Evolutionary conservation across 805 yeast species (phyloP).

Genomic region (Ogataea trehaloabstinens): DNA sequence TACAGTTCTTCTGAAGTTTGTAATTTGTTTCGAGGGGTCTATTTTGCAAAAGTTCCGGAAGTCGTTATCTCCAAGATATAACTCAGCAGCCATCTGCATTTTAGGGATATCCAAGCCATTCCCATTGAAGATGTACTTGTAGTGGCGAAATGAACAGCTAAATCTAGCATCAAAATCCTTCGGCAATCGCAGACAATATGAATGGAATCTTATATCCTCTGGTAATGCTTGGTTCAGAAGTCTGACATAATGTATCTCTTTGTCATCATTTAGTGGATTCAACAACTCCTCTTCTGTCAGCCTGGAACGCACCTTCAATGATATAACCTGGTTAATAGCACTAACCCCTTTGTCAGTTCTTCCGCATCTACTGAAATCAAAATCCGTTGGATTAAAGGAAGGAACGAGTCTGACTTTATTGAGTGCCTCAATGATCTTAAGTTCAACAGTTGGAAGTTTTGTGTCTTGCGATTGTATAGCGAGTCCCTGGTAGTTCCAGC

Average conservation of each 20-base stretch:
- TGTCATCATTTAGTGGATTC: constrained; percentile 52
- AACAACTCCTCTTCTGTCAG: constrained; percentile 61
- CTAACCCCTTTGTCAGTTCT: constrained; percentile 96
- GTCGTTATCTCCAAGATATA: constrained; percentile 75
- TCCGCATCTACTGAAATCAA: constrained; percentile 86
- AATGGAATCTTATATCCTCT: constrained; percentile 75
- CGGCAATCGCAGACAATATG: constrained; percentile 83
- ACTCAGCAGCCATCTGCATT: constrained; percentile 68
- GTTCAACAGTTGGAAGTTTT: constrained; percentile 85
- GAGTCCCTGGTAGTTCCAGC: constrained; percentile 93
- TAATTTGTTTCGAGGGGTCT: constrained; percentile 91
- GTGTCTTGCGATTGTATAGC: constrained; percentile 78
- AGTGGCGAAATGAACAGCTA: constrained; percentile 84
- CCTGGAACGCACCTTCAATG: constrained; percentile 70
- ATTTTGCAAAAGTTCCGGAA: constrained; percentile 92
- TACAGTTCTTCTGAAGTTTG: constrained; percentile 69
- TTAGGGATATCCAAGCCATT: constrained; percentile 53
- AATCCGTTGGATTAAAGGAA: constrained; percentile 55
- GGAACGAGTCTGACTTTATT: constrained; percentile 63
- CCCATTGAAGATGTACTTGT: constrained; percentile 73
- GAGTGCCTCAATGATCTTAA: constrained; percentile 68
- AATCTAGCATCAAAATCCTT: constrained; percentile 84
- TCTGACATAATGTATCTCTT: constrained; percentile 74
- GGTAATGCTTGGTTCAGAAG: constrained; percentile 79
- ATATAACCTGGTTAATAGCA: constrained; percentile 93